Evolutionary conservation across 106 monocot genomes (phyloP).

Genomic region (Ottelia alismoides): DNA sequence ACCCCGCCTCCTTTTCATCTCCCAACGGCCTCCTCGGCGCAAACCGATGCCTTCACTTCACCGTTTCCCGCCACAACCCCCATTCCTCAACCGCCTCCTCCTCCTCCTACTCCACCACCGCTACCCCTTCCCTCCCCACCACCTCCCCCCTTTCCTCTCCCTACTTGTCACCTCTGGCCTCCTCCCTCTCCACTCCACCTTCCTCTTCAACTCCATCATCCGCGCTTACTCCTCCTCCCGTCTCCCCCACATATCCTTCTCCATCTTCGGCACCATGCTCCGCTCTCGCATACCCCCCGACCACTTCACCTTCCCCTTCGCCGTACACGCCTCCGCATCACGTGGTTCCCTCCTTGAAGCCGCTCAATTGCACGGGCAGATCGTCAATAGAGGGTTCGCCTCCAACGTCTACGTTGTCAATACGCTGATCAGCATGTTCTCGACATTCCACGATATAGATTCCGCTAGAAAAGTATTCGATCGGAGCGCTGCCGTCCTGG

Average conservation of each 20-base stretch:
- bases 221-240: slow-evolving; percentile 16
- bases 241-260: slow-evolving; percentile 13
- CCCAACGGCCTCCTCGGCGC: background rate
- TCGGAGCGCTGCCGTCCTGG: slow-evolving; percentile 6
- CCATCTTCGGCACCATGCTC: slow-evolving; percentile 24
- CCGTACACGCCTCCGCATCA: slow-evolving; percentile 11
- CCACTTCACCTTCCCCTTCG: slow-evolving; percentile 39
- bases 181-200: slow-evolving; percentile 24
- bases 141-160: slow-evolving; percentile 10
- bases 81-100: slow-evolving; percentile 9
- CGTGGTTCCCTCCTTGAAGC: slow-evolving; percentile 13
- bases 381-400: slow-evolving; percentile 24
- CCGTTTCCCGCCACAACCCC: slow-evolving; percentile 10
- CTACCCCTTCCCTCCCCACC: slow-evolving; percentile 7
- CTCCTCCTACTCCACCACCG: slow-evolving; percentile 13
- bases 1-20: background rate
- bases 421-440: slow-evolving; percentile 38
- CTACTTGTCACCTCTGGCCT: slow-evolving; percentile 12
- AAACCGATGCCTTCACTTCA: slow-evolving; percentile 6
- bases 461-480: slow-evolving; percentile 41
- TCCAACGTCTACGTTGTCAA: slow-evolving; percentile 40
- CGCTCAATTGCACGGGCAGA: slow-evolving; percentile 29
- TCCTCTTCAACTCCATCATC: slow-evolving; percentile 42
- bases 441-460: slow-evolving; percentile 27
- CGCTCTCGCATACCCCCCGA: slow-evolving; percentile 10